These are phyloP conservation scores for Globisporangium recalcitrans DNA, from an alignment of 352 stramenopile species.

Conservation along the genomic window DNA sequence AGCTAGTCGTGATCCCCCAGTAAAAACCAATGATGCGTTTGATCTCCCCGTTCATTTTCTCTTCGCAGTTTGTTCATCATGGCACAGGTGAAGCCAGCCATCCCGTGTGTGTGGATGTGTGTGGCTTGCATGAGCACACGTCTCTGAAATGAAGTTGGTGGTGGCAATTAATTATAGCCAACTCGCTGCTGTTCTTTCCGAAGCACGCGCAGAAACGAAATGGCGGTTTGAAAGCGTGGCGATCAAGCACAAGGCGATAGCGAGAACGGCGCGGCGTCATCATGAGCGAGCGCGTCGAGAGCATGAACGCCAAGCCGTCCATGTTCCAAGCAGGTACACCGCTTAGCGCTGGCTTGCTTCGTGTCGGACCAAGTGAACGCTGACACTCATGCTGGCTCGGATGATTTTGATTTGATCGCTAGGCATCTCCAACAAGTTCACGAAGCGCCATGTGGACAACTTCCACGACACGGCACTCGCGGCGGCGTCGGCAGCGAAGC, in stretches of 20 bases:
- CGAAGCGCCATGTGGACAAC: slow-evolving; percentile 57
- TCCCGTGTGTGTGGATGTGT: background rate
- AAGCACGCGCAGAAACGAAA: background rate
- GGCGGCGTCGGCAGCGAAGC: slow-evolving; percentile 60
- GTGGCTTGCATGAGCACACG: background rate
- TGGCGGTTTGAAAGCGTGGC: background rate
- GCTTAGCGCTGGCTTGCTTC: background rate
- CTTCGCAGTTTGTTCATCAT: background rate
- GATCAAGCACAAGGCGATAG: background rate
- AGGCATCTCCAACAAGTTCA: slow-evolving; percentile 85
- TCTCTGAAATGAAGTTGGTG: background rate
- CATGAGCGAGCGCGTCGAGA: slow-evolving; percentile 19
- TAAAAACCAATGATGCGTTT: background rate
- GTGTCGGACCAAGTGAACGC: background rate
- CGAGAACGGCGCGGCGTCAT: background rate
- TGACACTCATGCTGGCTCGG: too few species aligned
- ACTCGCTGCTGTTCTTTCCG: background rate
- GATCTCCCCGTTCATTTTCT: background rate
- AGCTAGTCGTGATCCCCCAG: slow-evolving; percentile 21
- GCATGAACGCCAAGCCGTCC: slow-evolving; percentile 16
- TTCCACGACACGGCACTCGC: slow-evolving; percentile 74
- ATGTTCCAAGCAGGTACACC: slow-evolving; percentile 22
- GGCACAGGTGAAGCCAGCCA: background rate
- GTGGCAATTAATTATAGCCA: background rate
- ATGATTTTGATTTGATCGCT: background rate